Evolutionary conservation across 139 green algal species (phyloP), one percentile per base, ranked within the genome.

Genomic region (Auxenochlorella pyrenoidosa): DNA sequence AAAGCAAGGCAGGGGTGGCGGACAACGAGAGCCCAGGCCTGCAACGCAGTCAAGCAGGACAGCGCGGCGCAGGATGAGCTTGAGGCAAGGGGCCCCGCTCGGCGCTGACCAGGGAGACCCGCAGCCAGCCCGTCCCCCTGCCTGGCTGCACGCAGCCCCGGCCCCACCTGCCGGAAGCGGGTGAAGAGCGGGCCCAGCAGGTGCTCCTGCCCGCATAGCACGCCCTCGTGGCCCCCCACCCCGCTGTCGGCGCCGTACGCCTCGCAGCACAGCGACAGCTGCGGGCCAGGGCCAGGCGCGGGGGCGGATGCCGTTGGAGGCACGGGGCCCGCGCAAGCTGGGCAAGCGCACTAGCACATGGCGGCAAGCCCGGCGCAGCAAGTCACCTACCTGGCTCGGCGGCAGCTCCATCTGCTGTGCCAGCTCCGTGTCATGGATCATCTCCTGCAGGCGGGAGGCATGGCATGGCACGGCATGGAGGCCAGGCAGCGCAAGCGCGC

Each of bases 201-300:
- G 30, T 65, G 38, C 41, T 22, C 6, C 41, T 81, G 38, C 41
- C 26, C 40, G 1, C 2, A 12, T 26, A 81, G 24, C 12, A 36
- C 24, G 41, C 4, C 40, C 12, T 32, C 22, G 19, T 26, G 19
- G 19, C 19, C 10, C 6, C 76, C 76, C 65, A 81, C 26, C 30
- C 26, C 32, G 41, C 78, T 71, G 51, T 85, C 80, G 21, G 80
- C 80, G 15, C 34, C 80, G 13, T 77, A 85, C 18, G 80, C 80
- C 40, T 85, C 80, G 63, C 41, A 75, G 63, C 41, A 77, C 30
- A 76, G 26, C 30, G 43, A 32, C 63, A 85, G 28, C 80, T 76
- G 80, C 54, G 59, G 5, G 16, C 34, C 30, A 34, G 5, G 36
- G n/a, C n/a, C n/a, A n/a, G n/a, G n/a, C n/a, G n/a, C n/a, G n/a